A percentile compares a stretch with the other conserved stretches of the same genome.
These are phyloP conservation scores for Leishmania tarentolae DNA, from an alignment of 208 protist genomes.

Conservation along the genomic window DNA sequence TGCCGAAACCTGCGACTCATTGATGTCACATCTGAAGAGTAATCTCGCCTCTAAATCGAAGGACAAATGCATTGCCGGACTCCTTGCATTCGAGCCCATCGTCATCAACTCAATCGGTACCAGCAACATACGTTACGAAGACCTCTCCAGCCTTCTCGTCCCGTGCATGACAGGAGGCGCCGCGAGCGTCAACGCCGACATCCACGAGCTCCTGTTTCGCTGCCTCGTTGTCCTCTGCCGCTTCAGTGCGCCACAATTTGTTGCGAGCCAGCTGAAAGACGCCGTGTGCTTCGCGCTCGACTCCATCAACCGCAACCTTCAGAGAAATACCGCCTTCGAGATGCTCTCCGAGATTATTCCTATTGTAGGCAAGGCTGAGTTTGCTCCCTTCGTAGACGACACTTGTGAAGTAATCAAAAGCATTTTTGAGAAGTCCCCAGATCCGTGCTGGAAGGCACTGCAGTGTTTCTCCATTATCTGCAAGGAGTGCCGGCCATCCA, in stretches of 20 bases:
- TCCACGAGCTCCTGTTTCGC: slow-evolving; percentile 56
- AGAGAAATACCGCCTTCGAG: slow-evolving; percentile 64
- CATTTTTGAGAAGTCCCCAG: slow-evolving; percentile 54
- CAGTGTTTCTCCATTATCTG: slow-evolving; percentile 73
- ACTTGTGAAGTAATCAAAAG: slow-evolving; percentile 53
- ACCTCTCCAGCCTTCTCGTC: slow-evolving; percentile 72
- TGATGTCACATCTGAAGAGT: slow-evolving; percentile 67
- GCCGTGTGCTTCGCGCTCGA: slow-evolving; percentile 75
- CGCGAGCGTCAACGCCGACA: slow-evolving; percentile 34
- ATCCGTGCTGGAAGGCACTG: slow-evolving; percentile 81
- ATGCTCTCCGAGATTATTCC: slow-evolving; percentile 83
- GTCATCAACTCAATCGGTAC: slow-evolving; percentile 67
- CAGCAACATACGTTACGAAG: slow-evolving; percentile 61
- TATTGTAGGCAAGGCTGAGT: slow-evolving; percentile 62
- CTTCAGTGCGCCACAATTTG: slow-evolving; percentile 72
- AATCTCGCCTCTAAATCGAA: slow-evolving; percentile 63
- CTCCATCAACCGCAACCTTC: slow-evolving; percentile 51
- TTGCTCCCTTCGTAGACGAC: slow-evolving; percentile 66
- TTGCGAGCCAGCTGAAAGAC: slow-evolving; percentile 73
- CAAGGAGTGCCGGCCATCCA: slow-evolving; percentile 47
- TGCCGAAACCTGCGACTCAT: slow-evolving; percentile 48
- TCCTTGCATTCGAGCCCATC: slow-evolving; percentile 87
- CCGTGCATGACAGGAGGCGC: slow-evolving; percentile 68
- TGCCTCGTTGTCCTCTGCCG: slow-evolving; percentile 78
- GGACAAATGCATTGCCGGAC: slow-evolving; percentile 66